Evolutionary conservation across 2,329 filamentous ascomycete species (phyloP).

Genomic region (Bipolaris oryzae): DNA sequence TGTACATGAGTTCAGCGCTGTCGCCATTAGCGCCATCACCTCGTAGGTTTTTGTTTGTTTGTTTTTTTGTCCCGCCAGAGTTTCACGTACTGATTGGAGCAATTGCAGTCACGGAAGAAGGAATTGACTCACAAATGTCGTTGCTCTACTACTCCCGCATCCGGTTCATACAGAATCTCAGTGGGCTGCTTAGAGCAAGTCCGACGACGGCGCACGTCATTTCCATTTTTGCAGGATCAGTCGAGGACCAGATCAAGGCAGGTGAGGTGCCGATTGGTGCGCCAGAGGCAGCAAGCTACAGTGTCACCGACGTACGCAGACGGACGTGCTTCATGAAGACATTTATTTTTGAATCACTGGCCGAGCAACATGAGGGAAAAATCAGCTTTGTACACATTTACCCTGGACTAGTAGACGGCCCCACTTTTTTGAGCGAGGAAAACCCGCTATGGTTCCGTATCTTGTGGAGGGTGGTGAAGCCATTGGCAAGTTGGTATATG

Average conservation of each 20-base stretch:
- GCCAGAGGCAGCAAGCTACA: constrained; percentile 27
- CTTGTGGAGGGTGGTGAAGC: constrained; percentile 32
- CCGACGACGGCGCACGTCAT: constrained; percentile 34
- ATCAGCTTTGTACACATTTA: constrained; percentile 41
- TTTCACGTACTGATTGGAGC: constrained; percentile 47
- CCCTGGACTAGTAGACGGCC: constrained; percentile 44
- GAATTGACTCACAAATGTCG: constrained; percentile 42
- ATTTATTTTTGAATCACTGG: constrained; percentile 37
- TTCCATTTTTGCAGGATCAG: constrained; percentile 43
- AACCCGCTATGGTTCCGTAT: constrained; percentile 41
- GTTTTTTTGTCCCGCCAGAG: background rate
- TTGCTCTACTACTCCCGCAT: constrained; percentile 48
- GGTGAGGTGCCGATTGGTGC: constrained; percentile 38
- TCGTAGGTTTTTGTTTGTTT: constrained; percentile 44
- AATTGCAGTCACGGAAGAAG: constrained; percentile 45
- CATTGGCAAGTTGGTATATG: constrained; percentile 31
- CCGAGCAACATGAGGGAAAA: constrained; percentile 27
- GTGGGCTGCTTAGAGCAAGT: constrained; percentile 41
- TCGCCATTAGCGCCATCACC: constrained; percentile 49
- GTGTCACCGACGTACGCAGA: constrained; percentile 33
- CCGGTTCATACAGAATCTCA: constrained; percentile 48
- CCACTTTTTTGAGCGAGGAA: constrained; percentile 29
- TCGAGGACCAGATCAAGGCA: constrained; percentile 34
- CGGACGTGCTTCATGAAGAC: constrained; percentile 44
- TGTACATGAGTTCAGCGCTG: constrained; percentile 42